Evolutionary conservation across 2,329 filamentous ascomycete species (phyloP), one percentile per base, ranked within the genome.

Genomic region (Cyphellophora europaea): DNA sequence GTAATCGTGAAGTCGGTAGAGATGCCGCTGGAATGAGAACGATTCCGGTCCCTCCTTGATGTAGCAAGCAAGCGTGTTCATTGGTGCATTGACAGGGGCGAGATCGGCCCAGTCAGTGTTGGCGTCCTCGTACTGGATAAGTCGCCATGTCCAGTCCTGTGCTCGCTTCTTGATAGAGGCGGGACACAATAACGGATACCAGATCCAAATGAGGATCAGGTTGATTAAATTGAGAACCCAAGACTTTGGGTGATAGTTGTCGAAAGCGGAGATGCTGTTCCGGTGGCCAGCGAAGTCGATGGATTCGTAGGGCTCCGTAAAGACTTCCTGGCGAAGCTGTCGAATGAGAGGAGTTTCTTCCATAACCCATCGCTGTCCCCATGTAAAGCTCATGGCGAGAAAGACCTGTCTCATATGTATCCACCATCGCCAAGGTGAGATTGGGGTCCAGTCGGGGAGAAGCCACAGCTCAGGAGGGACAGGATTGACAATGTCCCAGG

Each of bases 341-440:
- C 73, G 72, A 33, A 82, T 83, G 2, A 93, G 56, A 3, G 81
- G 74, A 27, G 83, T 89, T 47, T 82, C 70, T 11, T 85, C 82
- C 45, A 81, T 82, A 17, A 70, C 72, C 77, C 85, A 95, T 44
- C 71, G 71, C 63, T 82, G 86, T 0, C 87, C 93, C 66, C 82
- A 94, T 27, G 96, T 59, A 53, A 82, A 95, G 1, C 82, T 78
- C 86, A 96, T 95, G 4, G 88, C 82, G 32, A 94, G 57, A 52
- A 89, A 94, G n/a, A 98, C 88, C 59, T 83, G 78, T n/a, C 91
- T 85, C 59, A 95, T 95, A 51, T 98, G 91, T 51, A 96, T 84
- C 89, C 88, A 95, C 88, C 89, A 95, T 47, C 86, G 70, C 86
- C 87, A 93, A 0, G 89, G 89, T 4, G 86, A 78, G 52, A 94